These are phyloP conservation scores for Nothomitra cinnamomea DNA, from an alignment of 2,329 filamentous ascomycete species.

Conservation along the genomic window DNA sequence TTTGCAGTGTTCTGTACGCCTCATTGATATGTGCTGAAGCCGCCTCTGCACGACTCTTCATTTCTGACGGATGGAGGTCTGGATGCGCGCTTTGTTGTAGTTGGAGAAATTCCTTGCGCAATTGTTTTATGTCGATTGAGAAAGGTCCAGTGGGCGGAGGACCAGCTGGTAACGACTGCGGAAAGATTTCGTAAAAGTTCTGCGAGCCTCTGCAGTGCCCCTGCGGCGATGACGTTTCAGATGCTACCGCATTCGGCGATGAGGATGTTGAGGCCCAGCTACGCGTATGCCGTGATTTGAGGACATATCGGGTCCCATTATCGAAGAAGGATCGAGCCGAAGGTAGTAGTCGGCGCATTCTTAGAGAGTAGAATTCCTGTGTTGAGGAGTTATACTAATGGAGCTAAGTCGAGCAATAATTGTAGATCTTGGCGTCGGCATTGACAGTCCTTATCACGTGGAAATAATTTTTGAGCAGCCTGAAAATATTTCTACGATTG, in stretches of 20 bases:
- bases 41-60: conserved; percentile 50
- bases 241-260: not conserved
- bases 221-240: too few species aligned
- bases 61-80: conserved; percentile 37
- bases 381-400: too few species aligned
- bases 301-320: not conserved
- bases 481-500: too few species aligned
- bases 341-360: not conserved
- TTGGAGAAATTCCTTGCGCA: conserved; percentile 73
- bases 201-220: not conserved
- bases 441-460: too few species aligned
- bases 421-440: too few species aligned
- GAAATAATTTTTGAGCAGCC: too few species aligned
- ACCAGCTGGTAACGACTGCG: conserved; percentile 54
- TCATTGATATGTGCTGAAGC: conserved; percentile 76
- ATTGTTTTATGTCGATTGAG: conserved; percentile 46
- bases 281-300: not conserved
- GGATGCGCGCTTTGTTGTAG: conserved; percentile 66
- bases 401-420: too few species aligned
- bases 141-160: conserved; percentile 68
- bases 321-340: not conserved
- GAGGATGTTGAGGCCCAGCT: not conserved
- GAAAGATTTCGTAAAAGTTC: conserved; percentile 82
- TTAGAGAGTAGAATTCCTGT: not conserved
- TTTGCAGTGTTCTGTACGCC: conserved; percentile 70